Evolutionary conservation across 1,284 basidiomycete species (phyloP), one percentile per base, ranked within the genome.

Genomic region (Polyporus tsugae): DNA sequence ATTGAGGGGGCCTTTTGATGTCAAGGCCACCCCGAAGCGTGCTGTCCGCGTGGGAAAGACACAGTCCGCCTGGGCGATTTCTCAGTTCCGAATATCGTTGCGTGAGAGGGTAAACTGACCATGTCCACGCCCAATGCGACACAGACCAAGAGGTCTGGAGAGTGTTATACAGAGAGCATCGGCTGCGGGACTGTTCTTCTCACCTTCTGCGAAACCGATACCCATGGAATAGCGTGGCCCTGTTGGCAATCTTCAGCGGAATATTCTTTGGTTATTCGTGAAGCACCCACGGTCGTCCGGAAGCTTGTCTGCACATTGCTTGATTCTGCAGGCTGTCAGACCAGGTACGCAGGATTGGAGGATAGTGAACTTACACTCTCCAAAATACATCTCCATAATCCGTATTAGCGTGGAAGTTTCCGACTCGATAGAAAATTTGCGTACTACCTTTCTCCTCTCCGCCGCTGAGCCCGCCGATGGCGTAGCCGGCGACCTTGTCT

Each of bases 11-110:
- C 94, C 94, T 19, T 81, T 84, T 75, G 89, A 88, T 10, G 95
- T 95, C 67, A 96, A 78, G 4, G 94, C 95, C 17, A 96, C 91
- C 1, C 94, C 94, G 76, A 96, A 96, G 29, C 94, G 87, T 33
- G 94, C 94, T 0, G 94, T 95, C 65, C 93, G 85, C 4, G 94
- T 96, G 35, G 95, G 94, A 75, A 95, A 96, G 11, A 96, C 95
- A 71, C 94, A 96, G 76, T 96, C 94, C 1, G 93, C 93, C 92
- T 94, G 36, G 4, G 4, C 2, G 62, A 33, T 39, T 25, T 29
- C 11, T 46, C 11, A 49, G 41, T 46, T 29, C 4, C 33, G 46
- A 39, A 39, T 5, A 33, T 25, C 29, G 39, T 7, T n/a, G 35
- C 6, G 10, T 58, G 35, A n/a, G 55, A 57, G 41, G 35, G 53